Evolutionary conservation across 164 flowering plant species (phyloP).

Genomic region (Berberis vulgaris): DNA sequence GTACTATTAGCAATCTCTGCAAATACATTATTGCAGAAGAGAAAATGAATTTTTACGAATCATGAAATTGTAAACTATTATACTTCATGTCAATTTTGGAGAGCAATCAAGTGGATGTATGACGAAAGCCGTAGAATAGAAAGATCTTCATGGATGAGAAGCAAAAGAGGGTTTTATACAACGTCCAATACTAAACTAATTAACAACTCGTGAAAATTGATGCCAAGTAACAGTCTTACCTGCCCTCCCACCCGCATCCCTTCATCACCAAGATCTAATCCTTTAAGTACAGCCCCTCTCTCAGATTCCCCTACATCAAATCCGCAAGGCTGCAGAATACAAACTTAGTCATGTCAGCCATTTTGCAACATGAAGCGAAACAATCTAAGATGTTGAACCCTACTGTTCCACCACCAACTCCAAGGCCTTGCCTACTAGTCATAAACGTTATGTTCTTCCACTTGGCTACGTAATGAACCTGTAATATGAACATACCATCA

Average conservation of each 20-base stretch:
- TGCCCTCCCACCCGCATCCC: constrained; percentile 98
- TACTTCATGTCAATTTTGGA: too few species aligned
- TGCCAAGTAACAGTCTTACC: constrained; percentile 31
- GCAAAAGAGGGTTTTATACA: too few species aligned
- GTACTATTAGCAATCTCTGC: constrained; percentile 80
- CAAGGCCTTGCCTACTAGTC: constrained; percentile 97
- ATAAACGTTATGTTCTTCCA: constrained; percentile 88
- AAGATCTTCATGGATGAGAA: too few species aligned
- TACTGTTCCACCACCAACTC: constrained; percentile 95
- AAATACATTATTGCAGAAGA: constrained; percentile 1
- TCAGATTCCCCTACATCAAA: constrained; percentile 96
- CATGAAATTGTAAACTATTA: too few species aligned
- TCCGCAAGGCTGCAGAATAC: constrained; percentile 79
- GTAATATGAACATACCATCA: constrained; percentile 13
- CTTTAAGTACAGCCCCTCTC: constrained; percentile 76
- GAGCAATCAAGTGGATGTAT: too few species aligned
- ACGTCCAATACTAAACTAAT: too few species aligned
- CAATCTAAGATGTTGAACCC: constrained; percentile 7
- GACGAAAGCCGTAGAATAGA: too few species aligned
- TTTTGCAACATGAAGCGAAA: background rate
- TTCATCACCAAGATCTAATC: constrained; percentile 83
- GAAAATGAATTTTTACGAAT: background rate
- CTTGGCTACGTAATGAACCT: constrained; percentile 98
- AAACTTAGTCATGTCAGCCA: constrained; percentile 6
- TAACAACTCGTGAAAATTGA: background rate